These are phyloP conservation scores for Graphium sp. DNA, from an alignment of 2,329 filamentous ascomycete genomes.

Conservation along the genomic window DNA sequence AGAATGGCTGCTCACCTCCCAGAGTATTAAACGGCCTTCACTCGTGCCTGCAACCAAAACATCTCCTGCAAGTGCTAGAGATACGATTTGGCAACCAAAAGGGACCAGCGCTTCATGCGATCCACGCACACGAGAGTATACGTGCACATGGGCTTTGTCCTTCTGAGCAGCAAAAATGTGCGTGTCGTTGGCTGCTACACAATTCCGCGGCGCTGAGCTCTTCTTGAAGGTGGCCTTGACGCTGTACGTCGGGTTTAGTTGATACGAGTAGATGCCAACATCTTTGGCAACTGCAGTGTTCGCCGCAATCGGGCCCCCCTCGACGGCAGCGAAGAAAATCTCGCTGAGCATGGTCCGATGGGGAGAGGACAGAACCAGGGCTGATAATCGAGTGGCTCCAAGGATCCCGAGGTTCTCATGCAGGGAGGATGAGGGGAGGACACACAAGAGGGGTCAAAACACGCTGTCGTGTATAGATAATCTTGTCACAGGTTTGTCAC, in stretches of 20 bases:
- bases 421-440: no score
- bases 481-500: no score
- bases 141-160: conserved; percentile 82
- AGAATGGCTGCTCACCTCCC: conserved; percentile 53
- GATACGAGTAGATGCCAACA: conserved; percentile 73
- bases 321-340: conserved; percentile 40
- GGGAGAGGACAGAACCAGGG: no score
- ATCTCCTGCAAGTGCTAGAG: conserved; percentile 54
- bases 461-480: no score
- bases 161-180: conserved; percentile 87
- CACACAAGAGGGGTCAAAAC: no score
- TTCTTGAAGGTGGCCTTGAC: conserved; percentile 78
- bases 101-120: conserved; percentile 81
- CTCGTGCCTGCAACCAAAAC: conserved; percentile 68
- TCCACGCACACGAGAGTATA: conserved; percentile 70
- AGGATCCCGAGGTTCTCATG: no score
- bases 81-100: conserved; percentile 74
- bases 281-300: conserved; percentile 56
- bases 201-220: conserved; percentile 63
- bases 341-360: conserved; percentile 36
- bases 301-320: conserved; percentile 38
- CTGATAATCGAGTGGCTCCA: no score
- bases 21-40: conserved; percentile 73
- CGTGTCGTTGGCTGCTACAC: conserved; percentile 60
- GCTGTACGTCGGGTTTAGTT: conserved; percentile 61